These are phyloP conservation scores for Lipomyces sp. DNA, from an alignment of 805 yeast genomes.

Conservation along the genomic window DNA sequence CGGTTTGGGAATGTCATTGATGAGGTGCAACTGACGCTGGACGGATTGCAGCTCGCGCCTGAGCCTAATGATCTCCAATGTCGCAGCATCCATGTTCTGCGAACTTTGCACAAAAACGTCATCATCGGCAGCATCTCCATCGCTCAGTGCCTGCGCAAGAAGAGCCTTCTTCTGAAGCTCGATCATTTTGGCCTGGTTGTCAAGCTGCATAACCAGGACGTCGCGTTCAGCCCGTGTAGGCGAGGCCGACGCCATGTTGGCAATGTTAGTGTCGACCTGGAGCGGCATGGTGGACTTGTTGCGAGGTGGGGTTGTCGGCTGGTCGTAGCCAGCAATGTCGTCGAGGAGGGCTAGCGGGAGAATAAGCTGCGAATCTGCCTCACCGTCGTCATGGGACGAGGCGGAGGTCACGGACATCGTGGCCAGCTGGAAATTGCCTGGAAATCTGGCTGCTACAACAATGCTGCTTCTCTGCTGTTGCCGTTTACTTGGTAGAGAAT, in stretches of 20 bases:
- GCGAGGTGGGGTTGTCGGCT: constrained; percentile 4
- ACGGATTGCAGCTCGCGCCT: constrained; percentile 24
- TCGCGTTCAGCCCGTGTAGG: constrained; percentile 31
- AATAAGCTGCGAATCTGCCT: constrained; percentile 5
- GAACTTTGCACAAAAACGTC: constrained; percentile 1
- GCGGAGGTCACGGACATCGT: constrained; percentile 9
- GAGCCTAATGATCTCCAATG: constrained; percentile 8
- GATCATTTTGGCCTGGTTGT: constrained; percentile 29
- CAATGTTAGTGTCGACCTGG: constrained; percentile 22
- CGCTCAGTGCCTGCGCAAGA: constrained; percentile 22
- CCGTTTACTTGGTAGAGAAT: neutral
- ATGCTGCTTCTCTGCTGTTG: constrained; percentile 12
- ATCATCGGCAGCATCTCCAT: constrained; percentile 5
- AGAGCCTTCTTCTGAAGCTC: constrained; percentile 31
- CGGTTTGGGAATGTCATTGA: constrained; percentile 10
- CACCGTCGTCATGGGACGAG: constrained; percentile 10
- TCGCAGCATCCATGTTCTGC: constrained; percentile 4
- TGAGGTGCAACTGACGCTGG: constrained; percentile 17
- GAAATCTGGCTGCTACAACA: constrained; percentile 3
- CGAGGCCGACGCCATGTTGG: constrained; percentile 18
- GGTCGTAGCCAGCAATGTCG: constrained; percentile 13
- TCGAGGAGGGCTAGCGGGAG: constrained; percentile 27
- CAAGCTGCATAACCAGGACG: constrained; percentile 25
- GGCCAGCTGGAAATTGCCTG: constrained; percentile 10
- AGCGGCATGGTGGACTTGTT: constrained; percentile 11